phyloP scores from a whole-genome alignment of 1,139 yeast species.

The Yamadazyma oceani region DNA sequence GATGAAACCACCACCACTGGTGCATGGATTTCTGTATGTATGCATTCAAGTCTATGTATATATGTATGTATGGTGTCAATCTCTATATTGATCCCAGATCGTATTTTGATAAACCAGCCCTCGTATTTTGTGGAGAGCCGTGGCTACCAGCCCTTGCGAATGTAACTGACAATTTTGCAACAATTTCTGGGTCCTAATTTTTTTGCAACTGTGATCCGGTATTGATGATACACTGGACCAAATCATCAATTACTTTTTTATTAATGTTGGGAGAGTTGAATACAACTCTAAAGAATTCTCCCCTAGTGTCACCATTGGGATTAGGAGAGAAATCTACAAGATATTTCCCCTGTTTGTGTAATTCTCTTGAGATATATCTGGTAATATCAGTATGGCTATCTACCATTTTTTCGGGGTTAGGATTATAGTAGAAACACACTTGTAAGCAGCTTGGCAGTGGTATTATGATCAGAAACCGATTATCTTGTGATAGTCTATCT shows the following conservation, averaged over 20 bases:
- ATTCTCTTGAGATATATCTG: constrained; percentile 57
- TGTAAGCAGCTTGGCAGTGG: constrained; percentile 76
- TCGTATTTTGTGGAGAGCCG: too few relatives aligned
- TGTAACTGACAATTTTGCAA: too few relatives aligned
- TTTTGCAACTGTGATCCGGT: constrained; percentile 19
- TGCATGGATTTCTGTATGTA: too few relatives aligned
- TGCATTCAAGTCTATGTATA: too few relatives aligned
- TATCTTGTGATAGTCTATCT: constrained; percentile 29
- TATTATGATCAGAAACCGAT: constrained; percentile 52
- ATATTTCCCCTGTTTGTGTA: constrained; percentile 64
- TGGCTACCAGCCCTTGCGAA: too few relatives aligned
- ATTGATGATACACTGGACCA: constrained; percentile 31
- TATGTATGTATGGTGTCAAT: too few relatives aligned
- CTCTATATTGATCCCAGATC: too few relatives aligned
- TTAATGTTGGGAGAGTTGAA: constrained; percentile 68
- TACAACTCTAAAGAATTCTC: constrained; percentile 85
- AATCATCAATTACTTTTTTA: constrained; percentile 38
- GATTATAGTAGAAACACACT: constrained; percentile 76
- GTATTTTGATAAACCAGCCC: too few relatives aligned
- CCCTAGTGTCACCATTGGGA: constrained; percentile 50
- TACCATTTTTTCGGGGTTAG: constrained; percentile 28
- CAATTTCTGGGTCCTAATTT: too few relatives aligned
- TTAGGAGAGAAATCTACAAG: constrained; percentile 83
- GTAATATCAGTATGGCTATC: constrained; percentile 58
- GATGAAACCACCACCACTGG: too few relatives aligned